Conservation (phyloP, 2,329 filamentous ascomycete species). For the Knoxdaviesia capensis region DNA sequence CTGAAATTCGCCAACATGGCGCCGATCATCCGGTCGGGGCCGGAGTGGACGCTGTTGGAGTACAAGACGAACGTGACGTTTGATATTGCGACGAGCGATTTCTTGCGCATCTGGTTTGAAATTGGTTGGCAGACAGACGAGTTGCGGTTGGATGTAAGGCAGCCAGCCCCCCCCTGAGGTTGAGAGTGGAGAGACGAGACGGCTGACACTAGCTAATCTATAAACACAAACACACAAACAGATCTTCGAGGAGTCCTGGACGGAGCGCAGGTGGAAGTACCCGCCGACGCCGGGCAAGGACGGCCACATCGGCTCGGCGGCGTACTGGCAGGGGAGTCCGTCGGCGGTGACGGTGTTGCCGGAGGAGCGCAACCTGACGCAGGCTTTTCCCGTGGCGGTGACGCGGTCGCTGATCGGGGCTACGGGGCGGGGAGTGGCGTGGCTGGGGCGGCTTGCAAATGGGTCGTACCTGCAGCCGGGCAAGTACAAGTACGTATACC, state of each 20-base stretch:
- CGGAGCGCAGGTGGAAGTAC: conserved; percentile 19
- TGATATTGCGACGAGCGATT: no score
- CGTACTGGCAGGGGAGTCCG: conserved; percentile 5
- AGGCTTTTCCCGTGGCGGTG: no score
- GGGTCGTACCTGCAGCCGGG: conserved; percentile 9
- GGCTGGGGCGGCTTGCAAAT: conserved; percentile 11
- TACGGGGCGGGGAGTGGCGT: conserved; percentile 3
- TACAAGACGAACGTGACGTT: conserved; percentile 2
- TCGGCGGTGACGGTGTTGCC: background rate
- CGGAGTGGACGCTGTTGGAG: no score
- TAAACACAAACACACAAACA: background rate
- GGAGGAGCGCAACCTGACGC: no score
- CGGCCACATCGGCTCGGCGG: conserved; percentile 19
- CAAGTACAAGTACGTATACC: conserved; percentile 6
- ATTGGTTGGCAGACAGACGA: conserved; percentile 13
- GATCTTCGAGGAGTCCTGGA: conserved; percentile 18
- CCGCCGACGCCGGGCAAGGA: conserved; percentile 17
- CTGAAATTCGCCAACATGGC: no score
- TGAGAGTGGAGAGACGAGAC: background rate
- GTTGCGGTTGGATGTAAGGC: conserved; percentile 15
- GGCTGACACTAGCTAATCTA: background rate
- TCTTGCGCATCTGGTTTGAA: no score
- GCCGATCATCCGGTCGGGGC: conserved; percentile 1
- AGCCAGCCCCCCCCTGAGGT: no score
- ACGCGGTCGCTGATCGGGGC: no score